Evolutionary conservation across 2,329 filamentous ascomycete genomes (phyloP), one percentile per base, ranked within the genome.

Genomic region (Dactylellina haptotyla): DNA sequence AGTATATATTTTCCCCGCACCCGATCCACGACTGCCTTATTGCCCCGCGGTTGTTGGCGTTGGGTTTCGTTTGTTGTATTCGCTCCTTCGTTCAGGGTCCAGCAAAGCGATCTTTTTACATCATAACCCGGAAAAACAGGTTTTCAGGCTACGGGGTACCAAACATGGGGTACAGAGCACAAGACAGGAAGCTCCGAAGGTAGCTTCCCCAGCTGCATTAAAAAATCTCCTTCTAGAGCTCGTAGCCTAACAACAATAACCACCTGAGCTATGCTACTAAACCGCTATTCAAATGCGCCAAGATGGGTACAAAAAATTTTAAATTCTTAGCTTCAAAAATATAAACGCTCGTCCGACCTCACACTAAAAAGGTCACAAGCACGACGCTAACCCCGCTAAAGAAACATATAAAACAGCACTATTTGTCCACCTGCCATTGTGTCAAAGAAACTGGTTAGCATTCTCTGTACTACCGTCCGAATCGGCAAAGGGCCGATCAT

Each of bases 381-480:
- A 8, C 34, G 12, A 34, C 18, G 23, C 41, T 53, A 25, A 28
- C 18, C 9, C 25, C 16, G 28, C 41, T 46, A 62, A 23, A 34
- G 10, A 14, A 23, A 34, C n/a, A 20, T n/a, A 28, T 50, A 37
- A 37, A 43, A 43, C 37, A 63, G 30, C 16, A 16, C 64, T 20
- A 72, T 16, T 72, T 72, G 39, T 72, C 67, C 67, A 72, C 67
- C 67, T 72, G 67, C 58, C 58, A 26, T 57, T n/a, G 4, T 39
- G 14, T 16, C 18, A 56, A n/a, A n/a, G n/a, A n/a, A 50, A 9
- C n/a, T 23, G 32, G 32, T 67, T 67, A 72, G 53, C 34, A 48
- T 58, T 25, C 28, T 25, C 26, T 34, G 50, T 51, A 63, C 41
- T 37, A 64, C 45, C 18, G 16, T 20, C 23, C 34, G 10, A 45